These are phyloP conservation scores for Tetracladium maxilliforme DNA, from an alignment of 2,329 filamentous ascomycete species.

Conservation along the genomic window DNA sequence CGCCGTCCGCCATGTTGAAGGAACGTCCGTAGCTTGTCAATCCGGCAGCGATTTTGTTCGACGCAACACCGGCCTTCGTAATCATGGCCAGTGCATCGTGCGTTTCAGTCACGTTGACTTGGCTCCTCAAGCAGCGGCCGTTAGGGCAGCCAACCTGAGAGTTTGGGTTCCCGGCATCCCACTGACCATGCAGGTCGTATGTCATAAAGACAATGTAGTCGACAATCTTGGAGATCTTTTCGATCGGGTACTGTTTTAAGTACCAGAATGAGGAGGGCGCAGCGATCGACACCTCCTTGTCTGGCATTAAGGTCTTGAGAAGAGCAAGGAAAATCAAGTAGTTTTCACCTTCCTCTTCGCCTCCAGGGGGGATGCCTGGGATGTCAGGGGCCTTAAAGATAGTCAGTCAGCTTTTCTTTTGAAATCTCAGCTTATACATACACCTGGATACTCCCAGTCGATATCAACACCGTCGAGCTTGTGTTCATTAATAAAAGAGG, in stretches of 20 bases:
- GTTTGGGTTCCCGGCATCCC: constrained; percentile 4
- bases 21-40: constrained; percentile 18
- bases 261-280: constrained; percentile 17
- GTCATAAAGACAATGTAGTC: constrained; percentile 11
- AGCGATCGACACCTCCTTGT: constrained; percentile 10
- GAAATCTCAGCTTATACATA: no score
- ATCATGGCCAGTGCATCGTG: constrained; percentile 11
- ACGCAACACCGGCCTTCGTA: constrained; percentile 20
- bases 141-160: constrained; percentile 3
- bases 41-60: constrained; percentile 17
- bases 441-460: constrained; percentile 20
- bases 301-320: constrained; percentile 10
- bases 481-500: constrained; percentile 17
- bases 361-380: constrained; percentile 16
- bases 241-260: constrained; percentile 10
- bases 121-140: constrained; percentile 11
- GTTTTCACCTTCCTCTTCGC: constrained; percentile 13
- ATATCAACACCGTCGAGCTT: constrained; percentile 16
- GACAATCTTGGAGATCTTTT: constrained; percentile 4
- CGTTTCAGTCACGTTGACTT: constrained; percentile 19
- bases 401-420: not conserved
- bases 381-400: constrained; percentile 15
- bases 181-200: constrained; percentile 7
- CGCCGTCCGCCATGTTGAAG: constrained; percentile 16
- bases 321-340: constrained; percentile 17